Evolutionary conservation across 2,329 filamentous ascomycete genomes (phyloP).

Genomic region (Didymella exigua): DNA sequence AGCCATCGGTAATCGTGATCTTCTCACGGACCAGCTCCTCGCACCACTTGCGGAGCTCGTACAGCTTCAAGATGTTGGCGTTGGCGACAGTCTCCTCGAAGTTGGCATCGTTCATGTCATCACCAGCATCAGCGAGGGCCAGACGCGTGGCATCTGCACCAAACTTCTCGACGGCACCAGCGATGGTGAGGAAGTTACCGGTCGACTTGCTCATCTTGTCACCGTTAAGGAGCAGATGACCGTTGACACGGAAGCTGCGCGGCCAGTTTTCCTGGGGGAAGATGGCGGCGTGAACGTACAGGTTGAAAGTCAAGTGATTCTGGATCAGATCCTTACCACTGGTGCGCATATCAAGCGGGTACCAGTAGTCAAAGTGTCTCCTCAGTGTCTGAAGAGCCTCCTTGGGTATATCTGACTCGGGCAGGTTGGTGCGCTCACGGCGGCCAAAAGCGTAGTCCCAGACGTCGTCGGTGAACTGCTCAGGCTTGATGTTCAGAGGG

Average conservation of each 20-base stretch:
- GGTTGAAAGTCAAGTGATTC: slow-evolving; percentile 94
- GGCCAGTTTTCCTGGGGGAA: slow-evolving; percentile 92
- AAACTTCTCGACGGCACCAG: slow-evolving; percentile 86
- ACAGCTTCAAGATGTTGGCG: slow-evolving; percentile 85
- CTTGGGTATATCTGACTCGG: slow-evolving; percentile 73
- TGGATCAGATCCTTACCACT: slow-evolving; percentile 76
- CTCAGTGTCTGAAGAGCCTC: slow-evolving; percentile 79
- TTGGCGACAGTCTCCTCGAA: slow-evolving; percentile 96
- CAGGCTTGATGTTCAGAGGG: slow-evolving; percentile 63
- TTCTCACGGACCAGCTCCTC: slow-evolving; percentile 78
- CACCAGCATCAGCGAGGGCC: slow-evolving; percentile 90
- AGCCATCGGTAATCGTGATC: slow-evolving; percentile 50
- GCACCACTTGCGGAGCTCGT: slow-evolving; percentile 85
- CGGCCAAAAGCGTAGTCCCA: slow-evolving; percentile 96
- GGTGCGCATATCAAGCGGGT: slow-evolving; percentile 85
- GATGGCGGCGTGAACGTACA: slow-evolving; percentile 90
- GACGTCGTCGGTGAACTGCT: slow-evolving; percentile 92
- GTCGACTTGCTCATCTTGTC: slow-evolving; percentile 99
- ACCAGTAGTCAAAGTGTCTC: slow-evolving; percentile 95
- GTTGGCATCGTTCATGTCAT: slow-evolving; percentile 94
- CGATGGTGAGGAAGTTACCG: slow-evolving; percentile 93
- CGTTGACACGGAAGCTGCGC: slow-evolving; percentile 81
- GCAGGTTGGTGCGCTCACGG: slow-evolving; percentile 71
- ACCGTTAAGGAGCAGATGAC: slow-evolving; percentile 91
- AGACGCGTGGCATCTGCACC: slow-evolving; percentile 92